phyloP scores from a whole-genome alignment of 2,329 filamentous ascomycete genomes.

The Myriosclerotinia duriaeana region DNA sequence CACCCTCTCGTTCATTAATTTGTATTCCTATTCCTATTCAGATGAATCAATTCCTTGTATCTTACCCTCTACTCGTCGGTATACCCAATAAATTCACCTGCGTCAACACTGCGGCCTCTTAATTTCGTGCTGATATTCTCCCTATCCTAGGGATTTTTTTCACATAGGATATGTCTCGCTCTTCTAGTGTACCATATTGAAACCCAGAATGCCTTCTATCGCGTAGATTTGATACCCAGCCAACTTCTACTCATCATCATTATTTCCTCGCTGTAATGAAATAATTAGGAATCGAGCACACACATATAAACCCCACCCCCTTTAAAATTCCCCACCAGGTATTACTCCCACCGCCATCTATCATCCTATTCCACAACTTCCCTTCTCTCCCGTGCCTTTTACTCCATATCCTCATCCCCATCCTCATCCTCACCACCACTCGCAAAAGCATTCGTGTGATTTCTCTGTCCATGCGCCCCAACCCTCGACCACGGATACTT shows the following conservation, averaged over 20 bases:
- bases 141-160: neutral
- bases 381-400: neutral
- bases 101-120: neutral
- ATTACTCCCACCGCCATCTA: neutral
- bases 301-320: no score
- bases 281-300: no score
- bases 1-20: no score
- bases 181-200: neutral
- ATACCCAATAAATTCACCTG: neutral
- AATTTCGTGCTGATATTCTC: neutral
- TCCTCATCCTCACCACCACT: conserved; percentile 8
- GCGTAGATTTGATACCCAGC: no score
- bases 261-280: no score
- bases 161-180: neutral
- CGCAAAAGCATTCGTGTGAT: neutral
- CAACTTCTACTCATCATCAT: no score
- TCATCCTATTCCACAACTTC: no score
- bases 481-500: conserved; percentile 37
- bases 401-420: conserved; percentile 2
- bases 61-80: neutral
- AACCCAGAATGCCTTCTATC: no score
- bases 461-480: neutral
- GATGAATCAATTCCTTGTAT: no score
- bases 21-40: no score
- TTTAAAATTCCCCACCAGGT: no score